These are phyloP conservation scores for Excoecaria cochinchinensis DNA, from an alignment of 345 rosid species.

Conservation along the genomic window DNA sequence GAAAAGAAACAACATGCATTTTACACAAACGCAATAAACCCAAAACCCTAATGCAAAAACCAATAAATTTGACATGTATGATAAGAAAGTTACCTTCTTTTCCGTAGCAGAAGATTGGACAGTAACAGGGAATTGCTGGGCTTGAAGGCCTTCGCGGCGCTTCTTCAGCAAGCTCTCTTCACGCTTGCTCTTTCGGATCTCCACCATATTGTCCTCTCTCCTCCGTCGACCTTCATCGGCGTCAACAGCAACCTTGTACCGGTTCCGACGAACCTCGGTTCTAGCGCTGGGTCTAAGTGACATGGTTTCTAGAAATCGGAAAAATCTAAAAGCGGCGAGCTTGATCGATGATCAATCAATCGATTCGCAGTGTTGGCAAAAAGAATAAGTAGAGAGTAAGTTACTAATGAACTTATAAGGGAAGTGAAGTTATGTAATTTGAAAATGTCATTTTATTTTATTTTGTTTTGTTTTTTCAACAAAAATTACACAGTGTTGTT, in stretches of 20 bases:
- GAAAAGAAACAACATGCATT: background rate
- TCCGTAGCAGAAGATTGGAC: conserved; percentile 10
- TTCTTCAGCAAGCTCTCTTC: conserved; percentile 33
- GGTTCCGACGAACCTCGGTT: conserved; percentile 22
- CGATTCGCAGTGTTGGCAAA: too few species aligned
- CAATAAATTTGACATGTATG: background rate
- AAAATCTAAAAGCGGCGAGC: background rate
- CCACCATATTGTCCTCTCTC: conserved; percentile 30
- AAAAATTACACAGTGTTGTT: too few species aligned
- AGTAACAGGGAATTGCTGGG: conserved; percentile 12
- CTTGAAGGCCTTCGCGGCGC: conserved; percentile 30
- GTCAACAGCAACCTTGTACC: conserved; percentile 21
- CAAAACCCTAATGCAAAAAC: background rate
- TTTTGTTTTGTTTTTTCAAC: too few species aligned
- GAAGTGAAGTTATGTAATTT: too few species aligned
- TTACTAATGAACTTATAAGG: background rate
- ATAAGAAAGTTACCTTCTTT: conserved; percentile 19
- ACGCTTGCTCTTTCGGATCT: conserved; percentile 33
- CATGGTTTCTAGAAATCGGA: background rate
- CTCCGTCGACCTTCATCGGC: conserved; percentile 27
- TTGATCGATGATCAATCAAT: too few species aligned
- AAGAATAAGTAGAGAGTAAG: too few species aligned
- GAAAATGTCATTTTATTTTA: too few species aligned
- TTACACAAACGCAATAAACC: background rate
- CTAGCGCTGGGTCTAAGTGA: conserved; percentile 17